These are phyloP conservation scores for Xylariaceae sp. DNA, from an alignment of 2,329 filamentous ascomycete genomes.

Conservation along the genomic window DNA sequence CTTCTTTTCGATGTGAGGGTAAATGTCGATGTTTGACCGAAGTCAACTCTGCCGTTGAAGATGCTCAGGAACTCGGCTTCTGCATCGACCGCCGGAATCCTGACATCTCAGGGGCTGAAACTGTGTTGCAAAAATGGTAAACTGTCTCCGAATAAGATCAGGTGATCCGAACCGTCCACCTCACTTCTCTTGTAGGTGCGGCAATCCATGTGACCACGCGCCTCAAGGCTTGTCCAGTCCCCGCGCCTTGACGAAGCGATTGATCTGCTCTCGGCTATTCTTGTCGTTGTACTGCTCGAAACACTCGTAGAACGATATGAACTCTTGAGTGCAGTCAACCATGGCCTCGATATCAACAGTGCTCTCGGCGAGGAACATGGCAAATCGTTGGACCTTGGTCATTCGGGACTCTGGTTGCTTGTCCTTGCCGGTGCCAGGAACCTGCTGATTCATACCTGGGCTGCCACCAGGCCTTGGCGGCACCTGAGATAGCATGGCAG, in stretches of 20 bases:
- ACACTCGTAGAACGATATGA: slow-evolving; percentile 81
- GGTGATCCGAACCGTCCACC: background rate
- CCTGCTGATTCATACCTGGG: slow-evolving; percentile 24
- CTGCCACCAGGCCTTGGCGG: slow-evolving; percentile 30
- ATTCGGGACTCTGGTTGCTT: slow-evolving; percentile 52
- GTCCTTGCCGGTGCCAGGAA: slow-evolving; percentile 36
- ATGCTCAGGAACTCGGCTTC: background rate
- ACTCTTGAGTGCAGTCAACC: slow-evolving; percentile 84
- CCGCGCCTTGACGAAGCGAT: slow-evolving; percentile 54
- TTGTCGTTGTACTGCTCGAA: slow-evolving; percentile 59
- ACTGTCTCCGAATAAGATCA: background rate
- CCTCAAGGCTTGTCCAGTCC: slow-evolving; percentile 44
- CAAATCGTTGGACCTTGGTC: slow-evolving; percentile 59
- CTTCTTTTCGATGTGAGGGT: background rate
- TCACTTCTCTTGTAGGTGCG: background rate
- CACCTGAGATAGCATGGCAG: slow-evolving; percentile 45
- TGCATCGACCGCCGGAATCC: background rate
- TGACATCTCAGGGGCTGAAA: background rate
- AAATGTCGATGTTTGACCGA: background rate
- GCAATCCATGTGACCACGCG: background rate
- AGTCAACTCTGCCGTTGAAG: background rate
- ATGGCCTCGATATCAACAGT: slow-evolving; percentile 78
- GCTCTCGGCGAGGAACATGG: slow-evolving; percentile 80
- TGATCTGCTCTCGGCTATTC: slow-evolving; percentile 52
- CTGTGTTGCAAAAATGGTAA: background rate